A percentile compares a stretch with the other conserved stretches of the same genome.
Evolutionary conservation across 306 rosid species (phyloP).

Genomic region (Luffa acutangula): DNA sequence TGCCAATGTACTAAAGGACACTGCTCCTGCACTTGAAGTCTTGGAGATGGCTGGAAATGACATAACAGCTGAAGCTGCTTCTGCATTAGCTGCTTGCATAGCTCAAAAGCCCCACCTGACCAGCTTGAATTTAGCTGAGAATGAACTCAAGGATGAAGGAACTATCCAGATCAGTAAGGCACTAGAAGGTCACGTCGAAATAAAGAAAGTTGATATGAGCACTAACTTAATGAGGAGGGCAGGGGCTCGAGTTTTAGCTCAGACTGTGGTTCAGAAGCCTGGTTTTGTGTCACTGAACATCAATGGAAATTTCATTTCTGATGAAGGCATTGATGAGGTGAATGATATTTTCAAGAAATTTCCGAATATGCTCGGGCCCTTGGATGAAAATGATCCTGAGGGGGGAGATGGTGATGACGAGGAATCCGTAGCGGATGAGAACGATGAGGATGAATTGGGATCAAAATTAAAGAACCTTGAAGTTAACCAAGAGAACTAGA

Average conservation of each 20-base stretch:
- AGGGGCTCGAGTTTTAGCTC: conserved; percentile 78
- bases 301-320: conserved; percentile 69
- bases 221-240: conserved; percentile 44
- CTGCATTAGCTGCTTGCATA: conserved; percentile 53
- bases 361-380: conserved; percentile 47
- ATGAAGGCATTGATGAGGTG: conserved; percentile 73
- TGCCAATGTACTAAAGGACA: conserved; percentile 49
- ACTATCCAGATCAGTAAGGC: conserved; percentile 53
- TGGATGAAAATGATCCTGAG: conserved; percentile 87
- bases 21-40: conserved; percentile 71
- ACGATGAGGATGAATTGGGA: conserved; percentile 42
- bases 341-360: conserved; percentile 41
- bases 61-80: conserved; percentile 59
- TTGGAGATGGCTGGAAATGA: conserved; percentile 89
- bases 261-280: conserved; percentile 49
- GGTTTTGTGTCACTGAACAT: conserved; percentile 55
- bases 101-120: conserved; percentile 38
- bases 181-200: conserved; percentile 38
- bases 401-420: conserved; percentile 42
- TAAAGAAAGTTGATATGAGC: conserved; percentile 77
- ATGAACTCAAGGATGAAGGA: conserved; percentile 89
- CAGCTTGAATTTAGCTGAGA: conserved; percentile 71
- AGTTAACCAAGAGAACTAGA: conserved; percentile 32
- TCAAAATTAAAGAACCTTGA: conserved; percentile 75
- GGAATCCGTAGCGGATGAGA: conserved; percentile 38